phyloP scores from a whole-genome alignment of 208 protist genomes.

The Trichomonas vaginalis region DNA sequence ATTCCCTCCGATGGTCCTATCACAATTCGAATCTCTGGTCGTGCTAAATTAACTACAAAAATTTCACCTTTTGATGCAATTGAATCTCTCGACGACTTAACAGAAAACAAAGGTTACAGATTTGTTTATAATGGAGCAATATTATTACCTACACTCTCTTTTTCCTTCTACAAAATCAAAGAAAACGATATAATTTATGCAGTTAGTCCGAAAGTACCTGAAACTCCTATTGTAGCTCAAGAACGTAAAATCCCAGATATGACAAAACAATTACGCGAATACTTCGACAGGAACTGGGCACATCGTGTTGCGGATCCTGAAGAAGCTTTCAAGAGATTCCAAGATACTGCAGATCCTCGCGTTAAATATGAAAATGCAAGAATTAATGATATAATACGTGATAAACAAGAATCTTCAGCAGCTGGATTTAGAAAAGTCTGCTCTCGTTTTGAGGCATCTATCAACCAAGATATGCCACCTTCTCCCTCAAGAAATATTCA shows the following conservation, averaged over 20 bases:
- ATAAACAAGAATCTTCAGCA: not conserved
- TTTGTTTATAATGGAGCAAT: not conserved
- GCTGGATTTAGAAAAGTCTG: not conserved
- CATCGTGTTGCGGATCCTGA: not conserved
- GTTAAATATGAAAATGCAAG: not conserved
- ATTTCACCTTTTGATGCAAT: not conserved
- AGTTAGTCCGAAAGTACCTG: not conserved
- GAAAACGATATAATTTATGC: not conserved
- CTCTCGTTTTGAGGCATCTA: not conserved
- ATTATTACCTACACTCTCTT: not conserved
- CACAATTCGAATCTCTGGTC: not conserved
- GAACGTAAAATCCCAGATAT: not conserved
- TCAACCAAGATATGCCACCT: not conserved
- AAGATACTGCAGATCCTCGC: not conserved
- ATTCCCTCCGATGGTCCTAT: not conserved
- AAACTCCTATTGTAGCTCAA: not conserved
- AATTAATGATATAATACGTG: not conserved
- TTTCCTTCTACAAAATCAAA: not conserved
- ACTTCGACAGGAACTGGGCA: not conserved
- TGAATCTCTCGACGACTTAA: not conserved
- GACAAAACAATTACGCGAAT: not conserved
- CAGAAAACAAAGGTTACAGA: not conserved
- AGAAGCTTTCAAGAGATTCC: not conserved
- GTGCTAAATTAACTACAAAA: not conserved
- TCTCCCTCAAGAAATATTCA: not conserved